Percentiles rank a stretch among this genome's conserved stretches.
Conservation (phyloP, 2,329 filamentous ascomycete species). For the Aspergillus fijiensis region DNA sequence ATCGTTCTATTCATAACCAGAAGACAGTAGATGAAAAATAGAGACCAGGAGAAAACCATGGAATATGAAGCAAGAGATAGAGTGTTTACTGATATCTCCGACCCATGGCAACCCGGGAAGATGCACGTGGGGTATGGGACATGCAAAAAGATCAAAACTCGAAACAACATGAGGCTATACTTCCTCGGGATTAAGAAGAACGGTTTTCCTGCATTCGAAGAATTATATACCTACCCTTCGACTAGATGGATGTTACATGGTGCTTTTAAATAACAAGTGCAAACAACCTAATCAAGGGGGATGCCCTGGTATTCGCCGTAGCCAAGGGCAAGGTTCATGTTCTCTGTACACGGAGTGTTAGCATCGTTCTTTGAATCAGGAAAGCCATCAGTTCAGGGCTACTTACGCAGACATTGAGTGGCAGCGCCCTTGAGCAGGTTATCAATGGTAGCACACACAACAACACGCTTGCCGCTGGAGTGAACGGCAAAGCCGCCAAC, state of each 20-base stretch:
- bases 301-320: constrained; percentile 89
- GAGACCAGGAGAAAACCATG: constrained; percentile 23
- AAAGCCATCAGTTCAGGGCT: not conserved
- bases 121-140: constrained; percentile 33
- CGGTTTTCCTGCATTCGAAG: constrained; percentile 8
- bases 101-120: constrained; percentile 28
- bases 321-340: constrained; percentile 90
- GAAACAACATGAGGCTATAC: constrained; percentile 10
- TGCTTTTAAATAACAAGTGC: constrained; percentile 12
- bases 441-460: constrained; percentile 92
- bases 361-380: not conserved
- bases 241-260: constrained; percentile 21
- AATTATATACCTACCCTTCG: constrained; percentile 19
- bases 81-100: constrained; percentile 23
- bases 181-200: constrained; percentile 16
- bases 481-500: constrained; percentile 96
- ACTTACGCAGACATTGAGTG: constrained; percentile 87
- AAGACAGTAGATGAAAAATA: constrained; percentile 12
- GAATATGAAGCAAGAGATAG: constrained; percentile 21
- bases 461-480: constrained; percentile 81
- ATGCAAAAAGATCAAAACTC: constrained; percentile 14
- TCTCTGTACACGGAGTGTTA: constrained; percentile 55
- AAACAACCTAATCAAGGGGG: constrained; percentile 53
- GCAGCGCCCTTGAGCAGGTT: constrained; percentile 91
- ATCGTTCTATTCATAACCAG: constrained; percentile 15